Evolutionary conservation across 2,329 filamentous ascomycete species (phyloP), one percentile per base, ranked within the genome.

Genomic region (Verticillium nonalfalfae): DNA sequence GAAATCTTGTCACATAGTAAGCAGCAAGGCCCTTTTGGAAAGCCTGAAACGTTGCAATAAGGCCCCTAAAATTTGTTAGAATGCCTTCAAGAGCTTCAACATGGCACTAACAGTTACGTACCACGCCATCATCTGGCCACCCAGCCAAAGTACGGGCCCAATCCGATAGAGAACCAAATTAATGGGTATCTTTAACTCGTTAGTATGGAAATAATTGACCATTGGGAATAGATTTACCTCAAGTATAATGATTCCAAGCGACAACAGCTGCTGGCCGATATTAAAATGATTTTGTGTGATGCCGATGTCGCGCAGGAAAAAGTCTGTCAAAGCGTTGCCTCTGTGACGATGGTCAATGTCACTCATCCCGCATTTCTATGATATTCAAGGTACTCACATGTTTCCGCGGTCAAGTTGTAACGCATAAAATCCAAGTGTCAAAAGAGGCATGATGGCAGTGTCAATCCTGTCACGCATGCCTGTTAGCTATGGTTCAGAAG

Each of bases 231-330:
- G 26, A 35, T 61, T 36, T 40, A 71, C 69, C 62, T 81, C 75
- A 14, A 74, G 69, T 3, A 81, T 66, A 4, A 81, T 77, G 50
- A 81, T 81, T 3, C 79, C 79, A 1, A 79, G 72, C 0, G 78
- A 82, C 1, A 83, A 71, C 61, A 84, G 72, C 62, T 82, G 79
- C 31, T 80, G 76, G 4, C 81, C 81, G 33, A 81, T 69, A 57
- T 84, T 84, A 68, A 82, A 78, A 63, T 83, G 76, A 62, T 82
- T 77, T 4, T 81, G 80, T 2, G 75, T 76, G 63, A 84, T 77
- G 14, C 74, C 70, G 26, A 84, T 74, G 64, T 84, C 81, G n/a
- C 75, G 67, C 54, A 81, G 77, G 65, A 85, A 80, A 11, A 59
- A 62, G 33, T 62, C 63, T 15, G 63, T 63, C 58, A 63, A 56